Percentiles rank a stretch among this genome's conserved stretches.
Evolutionary conservation across 768 basidiomycete species (phyloP).

Genomic region (Lentinula sp.): DNA sequence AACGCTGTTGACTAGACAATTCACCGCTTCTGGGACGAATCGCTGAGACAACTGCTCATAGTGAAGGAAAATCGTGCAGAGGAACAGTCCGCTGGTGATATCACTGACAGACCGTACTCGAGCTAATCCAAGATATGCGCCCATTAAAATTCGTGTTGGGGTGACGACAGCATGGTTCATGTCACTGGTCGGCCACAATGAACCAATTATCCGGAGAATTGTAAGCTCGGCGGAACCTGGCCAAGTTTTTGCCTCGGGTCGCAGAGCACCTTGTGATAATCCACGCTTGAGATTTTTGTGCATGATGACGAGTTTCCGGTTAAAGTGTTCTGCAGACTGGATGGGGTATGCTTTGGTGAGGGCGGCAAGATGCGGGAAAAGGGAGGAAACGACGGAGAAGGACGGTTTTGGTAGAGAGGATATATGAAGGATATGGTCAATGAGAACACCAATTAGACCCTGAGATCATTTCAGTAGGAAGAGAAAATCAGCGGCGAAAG

Average conservation of each 20-base stretch:
- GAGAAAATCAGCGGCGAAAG: background rate
- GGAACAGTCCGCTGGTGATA: slow-evolving; percentile 80
- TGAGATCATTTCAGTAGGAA: slow-evolving; percentile 21
- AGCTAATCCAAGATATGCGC: slow-evolving; percentile 82
- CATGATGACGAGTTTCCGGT: slow-evolving; percentile 82
- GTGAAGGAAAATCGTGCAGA: slow-evolving; percentile 80
- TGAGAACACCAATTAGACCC: slow-evolving; percentile 69
- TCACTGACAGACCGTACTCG: slow-evolving; percentile 73
- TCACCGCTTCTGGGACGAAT: slow-evolving; percentile 83
- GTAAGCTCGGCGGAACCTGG: slow-evolving; percentile 80
- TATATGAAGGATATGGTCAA: slow-evolving; percentile 84
- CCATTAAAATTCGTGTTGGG: slow-evolving; percentile 83
- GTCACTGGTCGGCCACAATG: slow-evolving; percentile 92
- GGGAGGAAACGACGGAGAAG: slow-evolving; percentile 51
- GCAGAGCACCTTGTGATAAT: slow-evolving; percentile 60
- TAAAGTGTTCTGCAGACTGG: slow-evolving; percentile 71
- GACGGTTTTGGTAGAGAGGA: slow-evolving; percentile 58
- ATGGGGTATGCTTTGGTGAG: slow-evolving; percentile 80
- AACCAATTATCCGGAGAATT: slow-evolving; percentile 74
- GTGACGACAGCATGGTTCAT: slow-evolving; percentile 86
- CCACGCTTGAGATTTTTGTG: slow-evolving; percentile 90
- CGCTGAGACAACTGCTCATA: slow-evolving; percentile 84
- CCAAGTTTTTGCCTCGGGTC: slow-evolving; percentile 72
- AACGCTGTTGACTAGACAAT: slow-evolving; percentile 69
- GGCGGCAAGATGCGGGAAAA: slow-evolving; percentile 74